Evolutionary conservation across 2,329 filamentous ascomycete genomes (phyloP).

Genomic region (Golovinomyces cichoracearum): DNA sequence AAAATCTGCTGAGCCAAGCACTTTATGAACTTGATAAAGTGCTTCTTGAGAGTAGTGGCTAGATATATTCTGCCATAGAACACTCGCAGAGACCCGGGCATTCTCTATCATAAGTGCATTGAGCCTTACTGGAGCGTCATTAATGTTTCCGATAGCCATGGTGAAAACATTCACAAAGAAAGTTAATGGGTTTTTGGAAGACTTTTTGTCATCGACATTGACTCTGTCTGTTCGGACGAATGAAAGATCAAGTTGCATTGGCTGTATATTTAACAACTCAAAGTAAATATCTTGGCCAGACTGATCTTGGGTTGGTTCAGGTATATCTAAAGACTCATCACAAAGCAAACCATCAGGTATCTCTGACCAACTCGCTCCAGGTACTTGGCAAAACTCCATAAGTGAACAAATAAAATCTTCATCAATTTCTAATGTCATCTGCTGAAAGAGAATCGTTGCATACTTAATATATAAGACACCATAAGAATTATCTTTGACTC

Average conservation of each 20-base stretch:
- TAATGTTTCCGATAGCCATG: slow-evolving; percentile 98
- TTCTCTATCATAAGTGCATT: slow-evolving; percentile 92
- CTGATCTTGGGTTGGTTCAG: slow-evolving; percentile 65
- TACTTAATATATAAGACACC: slow-evolving; percentile 98
- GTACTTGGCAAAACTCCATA: slow-evolving; percentile 80
- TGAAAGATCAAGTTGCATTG: slow-evolving; percentile 90
- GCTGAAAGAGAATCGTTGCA: slow-evolving; percentile 72
- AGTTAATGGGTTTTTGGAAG: slow-evolving; percentile 81
- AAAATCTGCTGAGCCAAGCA: slow-evolving; percentile 91
- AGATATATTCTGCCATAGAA: slow-evolving; percentile 63
- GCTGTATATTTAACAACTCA: slow-evolving; percentile 84
- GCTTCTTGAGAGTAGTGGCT: slow-evolving; percentile 95
- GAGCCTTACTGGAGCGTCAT: slow-evolving; percentile 80
- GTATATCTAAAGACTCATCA: slow-evolving; percentile 72
- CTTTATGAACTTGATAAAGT: slow-evolving; percentile 86
- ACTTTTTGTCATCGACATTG: slow-evolving; percentile 84
- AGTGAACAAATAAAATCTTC: slow-evolving; percentile 96
- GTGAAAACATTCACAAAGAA: slow-evolving; percentile 97
- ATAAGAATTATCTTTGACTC: slow-evolving; percentile 95
- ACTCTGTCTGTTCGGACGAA: slow-evolving; percentile 92
- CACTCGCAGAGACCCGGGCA: slow-evolving; percentile 62
- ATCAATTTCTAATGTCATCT: slow-evolving; percentile 94
- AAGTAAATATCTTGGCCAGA: slow-evolving; percentile 91
- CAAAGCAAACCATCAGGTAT: slow-evolving; percentile 56
- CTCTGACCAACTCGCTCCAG: slow-evolving; percentile 66